Evolutionary conservation across 331 rosid species (phyloP), one percentile per base, ranked within the genome.

Genomic region (Saraca asoca): DNA sequence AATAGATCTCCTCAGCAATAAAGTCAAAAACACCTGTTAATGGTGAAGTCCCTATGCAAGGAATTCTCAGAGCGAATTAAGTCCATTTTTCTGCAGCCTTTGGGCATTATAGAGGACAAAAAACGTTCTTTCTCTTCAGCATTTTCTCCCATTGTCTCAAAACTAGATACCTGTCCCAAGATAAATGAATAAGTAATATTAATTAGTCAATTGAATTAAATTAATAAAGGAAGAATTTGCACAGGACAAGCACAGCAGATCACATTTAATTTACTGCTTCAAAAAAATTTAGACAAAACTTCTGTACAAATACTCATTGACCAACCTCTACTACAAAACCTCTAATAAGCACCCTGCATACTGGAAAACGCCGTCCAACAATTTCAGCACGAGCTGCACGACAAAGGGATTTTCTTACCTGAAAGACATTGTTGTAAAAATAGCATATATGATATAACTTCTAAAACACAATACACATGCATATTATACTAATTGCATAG

Each of bases 351-450:
- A 89, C 91, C 75, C 66, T 64, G 71, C 96, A 87, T 68, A 89
- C 69, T 12, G 98, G 98, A 85, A 90, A 90, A 41, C 86, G 89
- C 7, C 68, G 81, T 48, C 98, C 98, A 71, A 93, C 85, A 71
- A 90, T 63, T 1, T n/a, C n/a, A n/a, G n/a, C n/a, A n/a, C n/a
- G n/a, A n/a, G 2, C 58, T 20, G 79, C 64, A 51, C 42, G 79
- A 54, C 65, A 74, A 62, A 90, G 80, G 11, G 70, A 72, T 64
- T 39, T 84, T 67, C 64, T 67, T 74, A 86, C 83, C 98, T 90
- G 84, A 49, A 65, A 66, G 64, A 54, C 64, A 62, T 51, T 33
- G 45, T 60, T 31, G 31, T 39, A 13, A 5, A 51, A 38, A 64
- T 2, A 13, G 12, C n/a, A n/a, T n/a, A n/a, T n/a, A n/a, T n/a